Base-by-base conservation (phyloP, 805 yeast species). In the Clavispora santaluciae region DNA sequence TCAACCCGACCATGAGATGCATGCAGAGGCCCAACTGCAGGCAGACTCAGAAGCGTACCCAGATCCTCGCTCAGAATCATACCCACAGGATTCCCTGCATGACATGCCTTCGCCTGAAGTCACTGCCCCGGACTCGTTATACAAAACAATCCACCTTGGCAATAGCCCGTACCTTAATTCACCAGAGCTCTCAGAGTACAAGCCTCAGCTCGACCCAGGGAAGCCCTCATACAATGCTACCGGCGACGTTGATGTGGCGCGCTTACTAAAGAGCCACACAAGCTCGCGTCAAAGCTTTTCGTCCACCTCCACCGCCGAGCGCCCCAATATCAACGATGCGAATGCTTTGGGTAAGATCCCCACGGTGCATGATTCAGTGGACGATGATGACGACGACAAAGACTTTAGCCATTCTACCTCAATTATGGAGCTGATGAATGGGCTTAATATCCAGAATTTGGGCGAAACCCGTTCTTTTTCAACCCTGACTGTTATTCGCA, bases 331-430 rank as follows among this genome's bases (percentile, higher is more conserved):
- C 18, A 47, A 55, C 28, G 49, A 53, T 21, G 51, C 45, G 24
- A 56, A 61, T 36, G 46, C 59, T 5, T 51, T 65, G 31, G 52
- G 55, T 15, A 56, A 56, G 35, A 64, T 64, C 26, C 54, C 56
- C 16, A 64, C 70, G 39, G 66, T 25, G 13, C 20, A 30, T 5
- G 40, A 38, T 31, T 20, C 35, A 5, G 34, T 38, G 6, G 40
- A 37, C 26, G 35, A 31, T 15, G 26, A 21, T n/a, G 26, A 33
- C 20, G 36, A 33, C 13, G 35, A 29, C 22, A 29, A 23, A 12
- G 35, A 37, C 18, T 18, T 37, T 5, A 22, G 29, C 35, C 40
- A 37, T 17, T 30, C 35, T 7, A 37, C 40, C n/a, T 13, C 35
- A 1, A 35, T 37, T n/a, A 20, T 29, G 15, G 40, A 28, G 29